Evolutionary conservation across 177 flowering plant genomes (phyloP).

Genomic region (Telopea speciosissima): DNA sequence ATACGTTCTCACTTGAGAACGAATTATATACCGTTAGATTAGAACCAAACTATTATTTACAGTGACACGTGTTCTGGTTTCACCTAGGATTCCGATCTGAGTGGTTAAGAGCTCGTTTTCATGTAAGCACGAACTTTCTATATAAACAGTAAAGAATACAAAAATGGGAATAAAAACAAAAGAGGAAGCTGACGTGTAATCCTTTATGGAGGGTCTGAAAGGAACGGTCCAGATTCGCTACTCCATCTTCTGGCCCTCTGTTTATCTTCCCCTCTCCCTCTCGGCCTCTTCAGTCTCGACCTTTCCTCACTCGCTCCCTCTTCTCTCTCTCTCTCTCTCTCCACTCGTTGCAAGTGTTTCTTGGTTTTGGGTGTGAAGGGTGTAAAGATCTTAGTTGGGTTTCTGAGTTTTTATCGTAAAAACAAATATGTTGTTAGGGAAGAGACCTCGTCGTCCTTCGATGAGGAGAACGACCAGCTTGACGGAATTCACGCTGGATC

Average conservation of each 20-base stretch:
- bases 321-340: constrained; percentile 12
- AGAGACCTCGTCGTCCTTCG: constrained; percentile 43
- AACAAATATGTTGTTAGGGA: constrained; percentile 49
- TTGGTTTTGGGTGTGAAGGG: neutral
- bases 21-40: neutral
- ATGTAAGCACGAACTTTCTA: neutral
- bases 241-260: constrained; percentile 22
- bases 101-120: neutral
- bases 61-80: too few species aligned
- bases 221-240: constrained; percentile 35
- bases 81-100: neutral
- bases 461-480: constrained; percentile 64
- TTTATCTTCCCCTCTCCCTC: constrained; percentile 20
- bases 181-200: constrained; percentile 6
- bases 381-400: too few species aligned
- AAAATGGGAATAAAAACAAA: neutral
- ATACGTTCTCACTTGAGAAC: too few species aligned
- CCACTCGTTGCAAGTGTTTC: neutral
- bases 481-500: constrained; percentile 51
- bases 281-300: constrained; percentile 4
- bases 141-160: neutral
- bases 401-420: neutral
- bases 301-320: constrained; percentile 12
- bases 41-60: neutral
- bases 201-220: neutral